A percentile compares a stretch with the other conserved stretches of the same genome.
Conservation (phyloP, 441 rosid genomes). For the Jatropha multifida region DNA sequence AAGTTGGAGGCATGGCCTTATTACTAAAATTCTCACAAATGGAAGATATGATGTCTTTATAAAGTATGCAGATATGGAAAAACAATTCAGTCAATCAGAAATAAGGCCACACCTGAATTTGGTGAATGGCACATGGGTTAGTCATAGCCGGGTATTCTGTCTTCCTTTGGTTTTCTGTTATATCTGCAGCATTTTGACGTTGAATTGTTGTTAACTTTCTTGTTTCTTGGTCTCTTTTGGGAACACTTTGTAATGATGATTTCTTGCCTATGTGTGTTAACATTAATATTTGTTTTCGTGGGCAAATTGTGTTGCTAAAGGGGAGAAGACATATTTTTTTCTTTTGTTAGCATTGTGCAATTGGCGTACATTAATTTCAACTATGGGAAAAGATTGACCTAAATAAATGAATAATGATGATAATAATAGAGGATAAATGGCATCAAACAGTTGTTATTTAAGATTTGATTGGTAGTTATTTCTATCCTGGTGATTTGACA, state of each 20-base stretch:
- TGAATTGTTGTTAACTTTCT: neutral
- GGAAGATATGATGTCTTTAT: slow-evolving; percentile 35
- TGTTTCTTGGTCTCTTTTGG: neutral
- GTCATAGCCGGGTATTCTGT: slow-evolving; percentile 34
- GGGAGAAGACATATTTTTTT: neutral
- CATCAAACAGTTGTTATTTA: neutral
- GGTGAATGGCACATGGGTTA: slow-evolving; percentile 41
- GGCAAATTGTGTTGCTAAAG: neutral
- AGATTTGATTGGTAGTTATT: neutral
- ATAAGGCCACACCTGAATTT: slow-evolving; percentile 50
- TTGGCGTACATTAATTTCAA: neutral
- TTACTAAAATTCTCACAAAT: slow-evolving; percentile 31
- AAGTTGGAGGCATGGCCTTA: slow-evolving; percentile 47
- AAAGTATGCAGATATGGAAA: slow-evolving; percentile 30
- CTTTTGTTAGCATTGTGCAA: neutral
- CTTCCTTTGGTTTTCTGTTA: neutral
- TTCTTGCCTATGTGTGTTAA: neutral
- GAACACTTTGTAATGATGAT: neutral
- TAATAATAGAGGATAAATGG: neutral
- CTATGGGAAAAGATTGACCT: neutral
- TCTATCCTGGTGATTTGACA: neutral
- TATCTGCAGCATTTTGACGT: neutral
- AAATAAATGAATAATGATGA: neutral
- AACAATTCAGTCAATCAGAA: slow-evolving; percentile 30
- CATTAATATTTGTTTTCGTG: neutral